Evolutionary conservation across 2,329 filamentous ascomycete species (phyloP), one percentile per base, ranked within the genome.

Genomic region (Chrysoporthe deuterocubensis): DNA sequence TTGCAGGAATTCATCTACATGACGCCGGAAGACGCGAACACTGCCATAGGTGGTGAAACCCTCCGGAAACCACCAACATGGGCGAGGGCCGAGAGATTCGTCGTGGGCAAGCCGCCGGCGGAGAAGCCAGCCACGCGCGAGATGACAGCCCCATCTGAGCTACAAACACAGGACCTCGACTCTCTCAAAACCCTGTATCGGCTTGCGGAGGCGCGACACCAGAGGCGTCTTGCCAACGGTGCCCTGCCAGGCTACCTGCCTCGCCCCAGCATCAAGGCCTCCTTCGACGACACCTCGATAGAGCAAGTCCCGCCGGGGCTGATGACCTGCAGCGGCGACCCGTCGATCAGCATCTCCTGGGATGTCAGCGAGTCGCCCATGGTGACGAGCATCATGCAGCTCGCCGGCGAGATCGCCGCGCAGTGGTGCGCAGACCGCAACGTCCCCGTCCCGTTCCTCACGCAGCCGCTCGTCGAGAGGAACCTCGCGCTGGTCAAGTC

Each of bases 361-460:
- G 72, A 74, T 6, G 57, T 67, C 46, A 62, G 48, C 21, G 71
- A 72, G 9, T 78, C 75, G 26, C 74, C 78, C 32, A 73, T 85
- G 18, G 83, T 87, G 50, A 77, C 79, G 67, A 80, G 81, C 66
- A 72, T 82, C 34, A 92, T 91, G 89, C 81, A 86, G 48, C 80
- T 90, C 4, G 89, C 87, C 14, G 87, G 87, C 65, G 83, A 90
- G 72, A 79, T 89, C 37, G 87, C 86, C 48, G 89, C 88, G 26
- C 80, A 79, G 42, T 92, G 87, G 87, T 90, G 87, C 73, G 74
- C 81, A 59, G 81, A 83, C 32, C 84, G 88, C 62, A 78, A 80
- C 26, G 85, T 92, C 63, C 84, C 88, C 46, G 81, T 88, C 40
- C 87, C 88, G 8, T 91, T 86, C 76, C 86, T 85, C 67, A 80